These are phyloP conservation scores for Malassezia cuniculi DNA, from an alignment of 1,284 basidiomycete genomes.

Conservation along the genomic window DNA sequence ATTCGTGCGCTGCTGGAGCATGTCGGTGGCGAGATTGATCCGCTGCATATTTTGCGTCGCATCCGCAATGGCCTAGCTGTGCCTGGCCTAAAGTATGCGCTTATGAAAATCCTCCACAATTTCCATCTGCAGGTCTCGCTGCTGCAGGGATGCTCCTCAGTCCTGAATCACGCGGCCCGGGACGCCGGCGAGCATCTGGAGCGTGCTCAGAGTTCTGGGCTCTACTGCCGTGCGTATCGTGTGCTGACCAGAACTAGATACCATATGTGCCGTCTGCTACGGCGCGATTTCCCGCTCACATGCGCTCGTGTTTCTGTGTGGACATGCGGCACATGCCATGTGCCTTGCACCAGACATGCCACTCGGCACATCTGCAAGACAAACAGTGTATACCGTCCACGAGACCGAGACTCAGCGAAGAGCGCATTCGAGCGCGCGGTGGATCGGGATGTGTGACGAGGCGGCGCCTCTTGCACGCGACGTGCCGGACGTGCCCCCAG, in stretches of 20 bases:
- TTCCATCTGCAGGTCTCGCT: conserved; percentile 61
- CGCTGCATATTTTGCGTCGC: conserved; percentile 77
- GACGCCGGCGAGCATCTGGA: conserved; percentile 22
- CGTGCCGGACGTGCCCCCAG: not conserved
- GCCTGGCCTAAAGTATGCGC: conserved; percentile 76
- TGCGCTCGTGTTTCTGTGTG: conserved; percentile 30
- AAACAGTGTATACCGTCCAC: too few species aligned
- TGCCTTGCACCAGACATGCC: conserved; percentile 15
- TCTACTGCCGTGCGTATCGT: conserved; percentile 19
- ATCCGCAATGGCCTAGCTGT: conserved; percentile 95
- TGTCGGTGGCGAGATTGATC: conserved; percentile 89
- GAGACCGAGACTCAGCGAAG: too few species aligned
- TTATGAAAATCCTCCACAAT: conserved; percentile 93
- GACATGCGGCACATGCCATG: conserved; percentile 29
- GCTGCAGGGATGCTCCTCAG: conserved; percentile 30
- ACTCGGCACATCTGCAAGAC: too few species aligned
- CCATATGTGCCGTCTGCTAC: conserved; percentile 22
- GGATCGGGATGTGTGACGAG: not conserved
- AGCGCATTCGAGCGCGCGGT: too few species aligned
- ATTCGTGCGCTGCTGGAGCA: conserved; percentile 83
- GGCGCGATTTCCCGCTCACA: conserved; percentile 17
- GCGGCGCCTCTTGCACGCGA: not conserved
- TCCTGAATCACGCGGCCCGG: conserved; percentile 27
- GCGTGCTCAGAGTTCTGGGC: conserved; percentile 18
- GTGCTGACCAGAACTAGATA: not conserved